Evolutionary conservation across 257 asterid species (phyloP), one percentile per base, ranked within the genome.

Genomic region (Penstemon eatonii): DNA sequence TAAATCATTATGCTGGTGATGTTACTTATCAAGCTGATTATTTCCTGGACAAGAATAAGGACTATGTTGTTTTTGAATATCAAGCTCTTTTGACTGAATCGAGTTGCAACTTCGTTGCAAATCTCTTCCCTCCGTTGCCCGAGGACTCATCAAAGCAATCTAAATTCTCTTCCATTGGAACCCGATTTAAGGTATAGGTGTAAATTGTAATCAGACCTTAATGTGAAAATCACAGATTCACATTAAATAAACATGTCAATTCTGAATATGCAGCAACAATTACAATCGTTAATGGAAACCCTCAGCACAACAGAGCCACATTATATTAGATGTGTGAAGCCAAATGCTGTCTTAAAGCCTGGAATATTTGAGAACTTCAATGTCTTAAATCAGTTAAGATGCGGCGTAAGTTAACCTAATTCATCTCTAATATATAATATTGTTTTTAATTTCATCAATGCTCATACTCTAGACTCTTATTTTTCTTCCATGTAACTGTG

Each of bases 321-420:
- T 76, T 93, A 93, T 54, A 93, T 93, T 84, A 81, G 98, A 86
- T 93, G 98, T 75, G 93, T 93, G 59, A 93, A 93, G 86, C 98
- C 98, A 60, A 93, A 93, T 57, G 63, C 90, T 55, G 88, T 90
- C 71, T 69, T 93, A 69, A 88, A 90, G 88, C 98, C 98, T 18
- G 98, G 91, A 71, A 93, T 93, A 47, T 90, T 93, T 74, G 98
- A 93, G 89, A 93, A 90, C 74, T 54, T 56, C 77, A 90, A 93
- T 56, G 97, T 90, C 83, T 72, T 93, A 73, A 85, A 86, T 83
- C 97, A 93, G 78, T 75, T 93, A 69, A 77, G 97, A 81, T 93
- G 98, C 72, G 97, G 98, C 76, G 98, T 90, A 84, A 82, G 97
- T 80, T 70, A 50, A 58, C 8, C 52, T 49, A 8, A 9, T 49